Conservation (phyloP, 176 grass and related monocot species). For the Carex scoparia region DNA sequence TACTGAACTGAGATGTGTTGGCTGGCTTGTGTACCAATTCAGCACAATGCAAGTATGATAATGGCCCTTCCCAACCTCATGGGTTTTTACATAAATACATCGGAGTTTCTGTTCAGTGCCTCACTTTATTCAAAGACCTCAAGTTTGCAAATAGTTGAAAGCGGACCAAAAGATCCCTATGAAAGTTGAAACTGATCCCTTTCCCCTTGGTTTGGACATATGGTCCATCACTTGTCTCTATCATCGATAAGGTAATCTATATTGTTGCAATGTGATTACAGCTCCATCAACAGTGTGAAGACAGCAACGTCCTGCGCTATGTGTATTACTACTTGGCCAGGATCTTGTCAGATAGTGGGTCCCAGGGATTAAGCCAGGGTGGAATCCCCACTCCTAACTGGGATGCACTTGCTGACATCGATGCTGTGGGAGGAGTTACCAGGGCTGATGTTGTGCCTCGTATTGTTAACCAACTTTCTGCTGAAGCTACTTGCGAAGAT, state of each 20-base stretch:
- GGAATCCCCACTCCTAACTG: conserved; percentile 95
- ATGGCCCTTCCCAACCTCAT: background rate
- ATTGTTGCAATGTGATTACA: conserved; percentile 43
- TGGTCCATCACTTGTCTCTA: background rate
- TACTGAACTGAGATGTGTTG: background rate
- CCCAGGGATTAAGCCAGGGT: conserved; percentile 93
- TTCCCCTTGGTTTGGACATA: background rate
- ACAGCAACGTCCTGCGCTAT: conserved; percentile 85
- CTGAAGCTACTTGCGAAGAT: conserved; percentile 69
- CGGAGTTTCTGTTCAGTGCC: background rate
- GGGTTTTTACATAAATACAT: background rate
- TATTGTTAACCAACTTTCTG: conserved; percentile 88
- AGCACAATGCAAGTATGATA: background rate
- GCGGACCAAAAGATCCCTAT: background rate
- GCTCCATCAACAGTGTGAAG: conserved; percentile 98
- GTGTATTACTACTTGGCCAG: conserved; percentile 98
- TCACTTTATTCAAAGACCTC: conserved; percentile 6
- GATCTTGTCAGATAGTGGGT: conserved; percentile 92
- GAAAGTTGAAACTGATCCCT: background rate
- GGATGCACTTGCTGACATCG: conserved; percentile 98
- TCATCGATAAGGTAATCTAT: background rate
- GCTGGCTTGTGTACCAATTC: background rate
- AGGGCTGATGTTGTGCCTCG: conserved; percentile 87
- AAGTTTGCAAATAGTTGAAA: background rate
- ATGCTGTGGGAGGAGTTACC: conserved; percentile 90